Evolutionary conservation across 1,284 basidiomycete species (phyloP).

Genomic region (Volvariella volvacea): DNA sequence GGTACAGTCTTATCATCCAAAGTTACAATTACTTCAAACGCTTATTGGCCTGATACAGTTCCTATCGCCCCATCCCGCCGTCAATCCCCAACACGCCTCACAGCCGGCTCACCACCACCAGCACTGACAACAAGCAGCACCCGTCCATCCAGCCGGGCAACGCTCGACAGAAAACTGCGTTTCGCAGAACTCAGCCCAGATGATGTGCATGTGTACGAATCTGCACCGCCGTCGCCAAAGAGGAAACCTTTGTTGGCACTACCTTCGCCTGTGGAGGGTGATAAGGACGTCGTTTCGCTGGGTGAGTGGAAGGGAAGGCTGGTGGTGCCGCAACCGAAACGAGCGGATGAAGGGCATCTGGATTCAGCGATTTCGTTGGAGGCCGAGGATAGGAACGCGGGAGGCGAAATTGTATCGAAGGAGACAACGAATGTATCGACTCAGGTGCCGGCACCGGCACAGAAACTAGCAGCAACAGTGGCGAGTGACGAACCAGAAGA

Average conservation of each 20-base stretch:
- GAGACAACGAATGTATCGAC: neutral
- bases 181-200: slow-evolving; percentile 39
- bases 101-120: slow-evolving; percentile 28
- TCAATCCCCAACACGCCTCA: slow-evolving; percentile 3
- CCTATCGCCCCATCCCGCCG: too few species aligned
- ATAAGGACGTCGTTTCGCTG: slow-evolving; percentile 43
- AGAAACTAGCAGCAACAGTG: neutral
- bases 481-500: slow-evolving; percentile 42
- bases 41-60: too few species aligned
- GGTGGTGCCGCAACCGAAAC: neutral
- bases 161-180: slow-evolving; percentile 31
- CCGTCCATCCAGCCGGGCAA: slow-evolving; percentile 36
- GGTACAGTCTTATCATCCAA: too few species aligned
- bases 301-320: slow-evolving; percentile 36
- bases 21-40: too few species aligned
- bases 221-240: slow-evolving; percentile 67
- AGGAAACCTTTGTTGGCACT: slow-evolving; percentile 43
- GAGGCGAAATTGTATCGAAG: too few species aligned
- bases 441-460: neutral
- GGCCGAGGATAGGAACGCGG: too few species aligned
- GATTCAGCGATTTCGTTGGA: too few species aligned
- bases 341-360: too few species aligned
- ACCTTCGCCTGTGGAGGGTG: slow-evolving; percentile 41
- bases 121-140: slow-evolving; percentile 29
- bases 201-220: slow-evolving; percentile 71